Evolutionary conservation across 2,329 filamentous ascomycete genomes (phyloP), one percentile per base, ranked within the genome.

Genomic region (Lasiodiplodia sp.): DNA sequence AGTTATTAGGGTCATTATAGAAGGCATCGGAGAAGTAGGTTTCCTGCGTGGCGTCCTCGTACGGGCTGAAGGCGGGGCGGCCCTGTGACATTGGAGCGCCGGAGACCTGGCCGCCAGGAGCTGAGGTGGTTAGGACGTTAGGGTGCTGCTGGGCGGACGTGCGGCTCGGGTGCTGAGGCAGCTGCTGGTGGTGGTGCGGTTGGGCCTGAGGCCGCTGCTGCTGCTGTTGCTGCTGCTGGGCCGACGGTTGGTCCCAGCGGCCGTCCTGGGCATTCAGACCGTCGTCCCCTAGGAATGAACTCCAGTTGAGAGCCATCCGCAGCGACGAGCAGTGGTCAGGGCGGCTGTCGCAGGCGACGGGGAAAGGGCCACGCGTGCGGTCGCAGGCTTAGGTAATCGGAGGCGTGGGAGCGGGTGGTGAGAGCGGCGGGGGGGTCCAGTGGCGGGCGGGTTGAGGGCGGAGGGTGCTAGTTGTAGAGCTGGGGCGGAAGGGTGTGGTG

Each of bases 281-380:
- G 68, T 79, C 78, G 71, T 77, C 73, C 73, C 73, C 74, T 72
- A 79, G 76, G 72, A 78, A 79, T 71, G 74, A 73, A 72, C 77
- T 75, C 78, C 78, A 80, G 75, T 80, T 77, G 76, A 78, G 74
- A 71, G 77, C 74, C 78, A 79, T 80, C 70, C 73, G 65, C 57
- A 74, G 74, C 70, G 68, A 72, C 71, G 21, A 37, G n/a, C 28
- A 40, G 28, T 63, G 58, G 37, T 51, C 25, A 40, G 40, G 56
- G 58, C 40, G 40, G 37, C 34, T 44, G 63, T 56, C 49, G 51
- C 34, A 31, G 63, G 60, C 44, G 60, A 37, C 60, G 44, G 58
- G 25, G n/a, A 68, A 68, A 63, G 66, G 66, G 56, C 56, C 56
- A 64, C 60, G 60, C 60, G 47, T 34, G 44, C 60, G 31, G 60